Conservation (phyloP, 495 filamentous ascomycete genomes). For the Patellaria atrata region DNA sequence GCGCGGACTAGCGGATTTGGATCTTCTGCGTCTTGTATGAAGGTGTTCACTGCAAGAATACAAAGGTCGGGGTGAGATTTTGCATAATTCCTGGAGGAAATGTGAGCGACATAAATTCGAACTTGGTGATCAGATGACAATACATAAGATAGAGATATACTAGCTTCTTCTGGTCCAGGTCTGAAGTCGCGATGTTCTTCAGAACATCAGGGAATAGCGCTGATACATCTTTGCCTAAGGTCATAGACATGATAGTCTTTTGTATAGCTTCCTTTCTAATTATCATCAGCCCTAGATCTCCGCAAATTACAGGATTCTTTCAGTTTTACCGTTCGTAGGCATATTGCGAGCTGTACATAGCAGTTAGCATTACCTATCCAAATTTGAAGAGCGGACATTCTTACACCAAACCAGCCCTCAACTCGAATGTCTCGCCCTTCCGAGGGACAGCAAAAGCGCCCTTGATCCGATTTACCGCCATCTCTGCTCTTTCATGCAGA, state of each 20-base stretch:
- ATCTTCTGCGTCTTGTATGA: slow-evolving; percentile 98
- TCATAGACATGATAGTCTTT: slow-evolving; percentile 99
- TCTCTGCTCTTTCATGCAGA: slow-evolving; percentile 30
- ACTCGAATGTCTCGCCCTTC: slow-evolving; percentile 97
- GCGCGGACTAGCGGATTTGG: slow-evolving; percentile 93
- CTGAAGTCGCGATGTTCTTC: slow-evolving; percentile 92
- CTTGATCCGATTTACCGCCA: slow-evolving; percentile 93
- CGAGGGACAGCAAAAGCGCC: slow-evolving; percentile 82
- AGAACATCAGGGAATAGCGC: slow-evolving; percentile 94
- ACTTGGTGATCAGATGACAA: too few species aligned
- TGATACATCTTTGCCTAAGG: slow-evolving; percentile 94
- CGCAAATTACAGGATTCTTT: not conserved
- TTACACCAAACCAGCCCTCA: slow-evolving; percentile 85
- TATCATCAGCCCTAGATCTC: slow-evolving; percentile 20
- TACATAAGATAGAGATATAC: slow-evolving; percentile 98
- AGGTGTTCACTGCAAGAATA: slow-evolving; percentile 98
- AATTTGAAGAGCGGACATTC: slow-evolving; percentile 10
- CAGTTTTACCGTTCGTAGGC: slow-evolving; percentile 70
- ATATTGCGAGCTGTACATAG: slow-evolving; percentile 63
- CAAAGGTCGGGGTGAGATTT: slow-evolving; percentile 99
- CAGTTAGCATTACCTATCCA: slow-evolving; percentile 12
- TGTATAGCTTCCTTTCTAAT: slow-evolving; percentile 90
- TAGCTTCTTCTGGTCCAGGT: slow-evolving; percentile 98
- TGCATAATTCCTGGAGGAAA: slow-evolving; percentile 73
- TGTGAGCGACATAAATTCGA: not conserved